Conservation (phyloP, 2,329 filamentous ascomycete species). For the Septoria petroselini region DNA sequence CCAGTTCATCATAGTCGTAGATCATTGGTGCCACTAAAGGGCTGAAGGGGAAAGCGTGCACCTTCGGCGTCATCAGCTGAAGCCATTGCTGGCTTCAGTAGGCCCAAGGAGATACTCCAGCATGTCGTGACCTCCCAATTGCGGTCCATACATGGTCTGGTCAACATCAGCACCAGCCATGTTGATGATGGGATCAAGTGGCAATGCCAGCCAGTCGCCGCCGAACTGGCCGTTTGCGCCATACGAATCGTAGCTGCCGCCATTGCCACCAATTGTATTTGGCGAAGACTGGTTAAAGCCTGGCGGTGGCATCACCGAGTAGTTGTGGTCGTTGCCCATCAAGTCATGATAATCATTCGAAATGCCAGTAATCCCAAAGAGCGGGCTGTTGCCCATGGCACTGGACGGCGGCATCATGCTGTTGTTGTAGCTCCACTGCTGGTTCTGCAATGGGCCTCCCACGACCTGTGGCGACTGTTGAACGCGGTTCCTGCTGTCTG, state of each 20-base stretch:
- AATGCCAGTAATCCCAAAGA: conserved; percentile 44
- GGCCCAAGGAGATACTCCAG: conserved; percentile 45
- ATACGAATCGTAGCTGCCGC: conserved; percentile 25
- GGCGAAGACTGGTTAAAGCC: conserved; percentile 38
- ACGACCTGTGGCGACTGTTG: conserved; percentile 24
- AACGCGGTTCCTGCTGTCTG: conserved; percentile 13
- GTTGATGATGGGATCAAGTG: conserved; percentile 58
- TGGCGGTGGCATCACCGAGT: conserved; percentile 51
- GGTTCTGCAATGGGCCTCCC: conserved; percentile 19
- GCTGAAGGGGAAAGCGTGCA: not conserved
- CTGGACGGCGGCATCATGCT: conserved; percentile 14
- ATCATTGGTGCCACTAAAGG: not conserved
- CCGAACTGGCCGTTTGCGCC: conserved; percentile 31
- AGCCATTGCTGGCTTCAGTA: conserved; percentile 5
- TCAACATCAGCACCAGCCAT: conserved; percentile 58
- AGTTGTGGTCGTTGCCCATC: conserved; percentile 38
- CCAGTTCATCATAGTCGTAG: not conserved
- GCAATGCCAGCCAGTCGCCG: conserved; percentile 61
- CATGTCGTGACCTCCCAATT: conserved; percentile 59
- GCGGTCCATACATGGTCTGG: conserved; percentile 56
- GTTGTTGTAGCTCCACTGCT: conserved; percentile 29
- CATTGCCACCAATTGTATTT: conserved; percentile 31
- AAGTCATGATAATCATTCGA: conserved; percentile 46
- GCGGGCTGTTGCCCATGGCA: conserved; percentile 21
- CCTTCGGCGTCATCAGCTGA: not conserved